Evolutionary conservation across 2,329 filamentous ascomycete species (phyloP), one percentile per base, ranked within the genome.

Genomic region (Diatrype stigma): DNA sequence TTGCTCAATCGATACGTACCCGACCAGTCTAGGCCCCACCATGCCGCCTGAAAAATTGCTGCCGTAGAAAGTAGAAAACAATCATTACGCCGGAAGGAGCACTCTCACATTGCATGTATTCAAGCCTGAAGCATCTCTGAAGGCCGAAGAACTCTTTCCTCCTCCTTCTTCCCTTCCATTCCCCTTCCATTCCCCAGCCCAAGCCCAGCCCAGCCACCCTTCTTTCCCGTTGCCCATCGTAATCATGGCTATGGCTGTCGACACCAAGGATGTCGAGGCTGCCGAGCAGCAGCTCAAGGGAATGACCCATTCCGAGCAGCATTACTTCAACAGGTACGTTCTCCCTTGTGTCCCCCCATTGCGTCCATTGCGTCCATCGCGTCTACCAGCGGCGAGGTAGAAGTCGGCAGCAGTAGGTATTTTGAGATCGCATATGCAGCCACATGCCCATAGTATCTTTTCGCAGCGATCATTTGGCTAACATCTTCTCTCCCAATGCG

Each of bases 311-410:
- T 94, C 92, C 58, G 94, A 99, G 80, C 91, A 95, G 73, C 94
- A 97, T 74, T 99, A 97, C 80, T 97, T 97, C 79, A 97, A 96
- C 77, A 96, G 91, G 92, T 95, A 54, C 56, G 63, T 70, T 59
- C 50, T 70, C 59, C 50, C 37, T 53, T 53, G 45, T 32, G 30
- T 50, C 49, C n/a, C n/a, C n/a, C n/a, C n/a, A n/a, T n/a, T n/a
- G n/a, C n/a, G n/a, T n/a, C n/a, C n/a, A n/a, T n/a, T n/a, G n/a
- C n/a, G n/a, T n/a, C n/a, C n/a, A n/a, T n/a, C n/a, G n/a, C n/a
- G n/a, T n/a, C n/a, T n/a, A n/a, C n/a, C n/a, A n/a, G n/a, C n/a
- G n/a, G n/a, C n/a, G n/a, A n/a, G n/a, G n/a, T n/a, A n/a, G n/a
- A n/a, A n/a, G n/a, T n/a, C n/a, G n/a, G n/a, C n/a, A n/a, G n/a